Base-by-base conservation (phyloP, 805 yeast genomes). In the Zygoascus biomembranicola region DNA sequence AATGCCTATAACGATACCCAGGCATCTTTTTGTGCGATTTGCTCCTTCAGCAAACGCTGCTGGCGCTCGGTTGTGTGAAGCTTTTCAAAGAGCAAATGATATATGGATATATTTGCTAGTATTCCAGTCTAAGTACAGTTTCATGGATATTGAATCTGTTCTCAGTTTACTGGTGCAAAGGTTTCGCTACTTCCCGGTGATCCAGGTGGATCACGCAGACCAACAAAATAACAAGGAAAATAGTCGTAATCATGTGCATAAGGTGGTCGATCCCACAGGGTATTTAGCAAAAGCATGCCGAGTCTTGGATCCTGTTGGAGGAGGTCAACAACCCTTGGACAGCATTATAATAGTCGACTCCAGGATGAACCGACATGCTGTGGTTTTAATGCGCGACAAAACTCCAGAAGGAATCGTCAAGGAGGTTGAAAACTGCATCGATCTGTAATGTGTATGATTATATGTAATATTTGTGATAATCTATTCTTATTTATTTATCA, bases 221-320 rank as follows among this genome's bases (percentile, higher is more conserved):
- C 16, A 14, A 14, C 11, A 18, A n/a, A 11, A 42, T 31, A 46
- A 32, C 32, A 32, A 28, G 41, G 49, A 46, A 13, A 28, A 28
- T 8, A 32, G 32, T 8, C 16, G 5, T 9, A 8, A 42, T 18
- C 44, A 42, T 42, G 32, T 8, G 11, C 49, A 46, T 20, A 32
- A 44, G 16, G 47, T 66, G 1, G 57, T 57, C 47, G 71, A 67
- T 54, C 58, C 57, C 10, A 19, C 42, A 0, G 63, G 62, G 2
- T 55, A 55, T 9, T 61, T 68, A 5, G 70, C 67, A 8, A 49
- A 51, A 18, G 61, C 60, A 48, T 65, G 69, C 49, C 56, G 65
- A 2, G 69, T 63, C 18, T 41, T 63, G 32, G 65, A 63, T 39
- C 69, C 68, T 2, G 52, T 66, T n/a, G 72, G 71, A 2, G 69